phyloP scores from a whole-genome alignment of 2,329 filamentous ascomycete genomes.

The Arthrobotrys megalospora region DNA sequence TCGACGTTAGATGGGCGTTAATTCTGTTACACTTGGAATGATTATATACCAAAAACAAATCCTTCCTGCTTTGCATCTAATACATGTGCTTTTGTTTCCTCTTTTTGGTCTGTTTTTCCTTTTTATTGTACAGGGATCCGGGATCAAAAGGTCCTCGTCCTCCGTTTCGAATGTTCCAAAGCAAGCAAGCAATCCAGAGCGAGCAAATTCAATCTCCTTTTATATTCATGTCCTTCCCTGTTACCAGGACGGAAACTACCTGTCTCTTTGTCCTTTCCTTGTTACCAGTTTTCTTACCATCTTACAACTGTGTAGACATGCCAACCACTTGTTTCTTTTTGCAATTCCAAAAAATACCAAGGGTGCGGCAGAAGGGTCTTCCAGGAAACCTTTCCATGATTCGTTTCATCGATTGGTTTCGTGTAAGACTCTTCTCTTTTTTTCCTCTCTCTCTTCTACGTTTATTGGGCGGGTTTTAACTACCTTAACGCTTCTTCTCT shows the following conservation, averaged over 20 bases:
- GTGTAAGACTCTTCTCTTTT: slow-evolving; percentile 22
- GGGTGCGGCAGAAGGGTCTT: slow-evolving; percentile 29
- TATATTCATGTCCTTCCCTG: slow-evolving; percentile 4
- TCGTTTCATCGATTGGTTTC: slow-evolving; percentile 49
- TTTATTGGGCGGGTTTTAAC: too few species aligned
- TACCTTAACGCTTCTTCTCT: not conserved
- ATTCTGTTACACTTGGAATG: slow-evolving; percentile 60
- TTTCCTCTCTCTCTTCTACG: not conserved
- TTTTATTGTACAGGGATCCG: slow-evolving; percentile 8
- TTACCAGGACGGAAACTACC: not conserved
- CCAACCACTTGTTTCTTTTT: slow-evolving; percentile 21
- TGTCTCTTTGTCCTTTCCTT: slow-evolving; percentile 1
- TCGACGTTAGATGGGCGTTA: slow-evolving; percentile 60
- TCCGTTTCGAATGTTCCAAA: slow-evolving; percentile 20
- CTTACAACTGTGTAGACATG: slow-evolving; percentile 19
- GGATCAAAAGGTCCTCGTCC: not conserved
- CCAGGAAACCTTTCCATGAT: slow-evolving; percentile 47
- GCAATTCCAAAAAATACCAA: slow-evolving; percentile 31
- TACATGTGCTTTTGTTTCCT: slow-evolving; percentile 35
- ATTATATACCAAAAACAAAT: slow-evolving; percentile 60
- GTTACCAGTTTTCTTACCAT: slow-evolving; percentile 3
- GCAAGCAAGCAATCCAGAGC: slow-evolving; percentile 6
- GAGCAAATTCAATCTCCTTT: slow-evolving; percentile 5
- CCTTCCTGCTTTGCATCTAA: slow-evolving; percentile 45
- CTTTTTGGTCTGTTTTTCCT: slow-evolving; percentile 4